Evolutionary conservation across 139 green algal genomes (phyloP), one percentile per base, ranked within the genome.

Genomic region (Chlorella sp.): DNA sequence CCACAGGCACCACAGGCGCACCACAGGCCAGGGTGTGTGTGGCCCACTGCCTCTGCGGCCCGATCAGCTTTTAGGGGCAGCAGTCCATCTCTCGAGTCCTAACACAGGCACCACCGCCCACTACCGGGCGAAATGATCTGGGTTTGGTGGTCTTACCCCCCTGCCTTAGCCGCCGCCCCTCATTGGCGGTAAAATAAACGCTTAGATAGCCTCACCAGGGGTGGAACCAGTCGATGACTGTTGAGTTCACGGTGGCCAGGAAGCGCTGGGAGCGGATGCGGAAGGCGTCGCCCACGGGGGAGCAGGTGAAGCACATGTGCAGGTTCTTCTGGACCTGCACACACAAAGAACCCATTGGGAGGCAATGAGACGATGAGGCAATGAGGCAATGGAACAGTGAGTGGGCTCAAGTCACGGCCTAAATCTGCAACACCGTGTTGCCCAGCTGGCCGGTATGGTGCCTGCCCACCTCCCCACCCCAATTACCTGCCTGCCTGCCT

Each of bases 191-290:
- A n/a, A n/a, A n/a, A n/a, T n/a, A n/a, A n/a, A n/a, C n/a, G n/a
- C n/a, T n/a, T n/a, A n/a, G n/a, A n/a, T n/a, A n/a, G n/a, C n/a
- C n/a, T n/a, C 34, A 96, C 97, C 96, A 97, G 39, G 96, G 95
- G 93, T 97, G 95, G 94, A 95, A 97, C 96, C 96, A 98, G 94
- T 98, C 96, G 77, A 98, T 97, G 81, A 98, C 96, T 18, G 96
- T 98, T 73, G 91, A 96, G 88, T 96, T 98, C 91, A 98, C 94
- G 30, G 96, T 98, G 39, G 96, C 96, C 88, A 97, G 92, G 96
- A 98, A 98, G 86, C 96, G 95, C 93, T 97, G 94, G 78, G 92
- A 94, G 86, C 96, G 94, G 75, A 97, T 91, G 57, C 96, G 93
- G 95, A 98, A 98, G 91, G 96, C 96, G 75, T 98, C 96, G 69